Conservation (phyloP, 805 yeast species). For the Candida hungchunana region DNA sequence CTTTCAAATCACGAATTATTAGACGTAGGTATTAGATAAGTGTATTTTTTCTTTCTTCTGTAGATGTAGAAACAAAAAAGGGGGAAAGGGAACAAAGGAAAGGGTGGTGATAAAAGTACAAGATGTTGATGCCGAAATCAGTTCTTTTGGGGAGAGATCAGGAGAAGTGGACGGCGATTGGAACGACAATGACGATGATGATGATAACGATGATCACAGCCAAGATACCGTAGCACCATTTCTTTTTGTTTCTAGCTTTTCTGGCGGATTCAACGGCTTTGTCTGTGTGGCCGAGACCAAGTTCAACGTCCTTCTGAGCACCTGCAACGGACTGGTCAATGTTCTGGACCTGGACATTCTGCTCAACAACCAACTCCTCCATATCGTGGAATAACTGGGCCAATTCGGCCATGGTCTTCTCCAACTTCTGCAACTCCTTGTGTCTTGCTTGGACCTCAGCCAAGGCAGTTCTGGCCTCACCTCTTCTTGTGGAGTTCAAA, state of each 20-base stretch:
- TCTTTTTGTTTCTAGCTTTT: slow-evolving; percentile 85
- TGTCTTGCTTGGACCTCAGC: slow-evolving; percentile 96
- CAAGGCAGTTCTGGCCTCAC: slow-evolving; percentile 92
- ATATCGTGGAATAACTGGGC: slow-evolving; percentile 92
- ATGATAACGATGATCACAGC: slow-evolving; percentile 56
- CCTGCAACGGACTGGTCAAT: slow-evolving; percentile 74
- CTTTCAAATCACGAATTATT: background rate
- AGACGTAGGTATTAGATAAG: background rate
- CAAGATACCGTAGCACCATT: slow-evolving; percentile 73
- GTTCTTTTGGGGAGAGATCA: background rate
- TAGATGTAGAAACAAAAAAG: background rate
- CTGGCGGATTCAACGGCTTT: slow-evolving; percentile 86
- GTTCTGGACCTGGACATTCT: slow-evolving; percentile 81
- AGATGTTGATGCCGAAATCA: background rate
- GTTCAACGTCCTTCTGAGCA: slow-evolving; percentile 89
- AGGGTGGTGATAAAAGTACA: slow-evolving; percentile 1
- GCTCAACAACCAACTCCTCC: slow-evolving; percentile 95
- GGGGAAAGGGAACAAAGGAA: background rate
- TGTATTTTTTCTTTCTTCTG: no score
- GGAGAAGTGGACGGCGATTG: slow-evolving; percentile 23
- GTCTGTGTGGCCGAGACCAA: slow-evolving; percentile 90
- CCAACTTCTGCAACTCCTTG: slow-evolving; percentile 90
- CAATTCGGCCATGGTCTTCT: slow-evolving; percentile 92
- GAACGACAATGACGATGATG: slow-evolving; percentile 60
- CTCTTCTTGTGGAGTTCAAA: slow-evolving; percentile 79